Evolutionary conservation across 495 filamentous ascomycete genomes (phyloP).

Genomic region (Jackrogersella minutella): DNA sequence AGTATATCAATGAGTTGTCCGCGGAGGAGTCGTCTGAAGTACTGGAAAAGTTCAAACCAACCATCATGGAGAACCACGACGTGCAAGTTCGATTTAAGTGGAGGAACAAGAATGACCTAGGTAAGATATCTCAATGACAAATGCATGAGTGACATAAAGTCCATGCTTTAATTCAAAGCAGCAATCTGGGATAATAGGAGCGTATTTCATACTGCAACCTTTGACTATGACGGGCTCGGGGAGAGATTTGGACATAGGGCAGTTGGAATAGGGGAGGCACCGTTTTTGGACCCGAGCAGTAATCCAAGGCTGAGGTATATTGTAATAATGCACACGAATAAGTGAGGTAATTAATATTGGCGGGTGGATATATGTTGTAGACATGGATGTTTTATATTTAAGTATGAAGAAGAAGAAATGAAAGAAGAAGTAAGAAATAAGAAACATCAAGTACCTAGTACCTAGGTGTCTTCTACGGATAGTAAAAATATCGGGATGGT

Average conservation of each 20-base stretch:
- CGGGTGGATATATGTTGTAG: not conserved
- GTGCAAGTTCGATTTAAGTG: conserved; percentile 74
- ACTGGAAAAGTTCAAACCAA: conserved; percentile 63
- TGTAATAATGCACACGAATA: conserved; percentile 61
- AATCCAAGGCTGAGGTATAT: conserved; percentile 18
- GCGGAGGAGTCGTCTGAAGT: conserved; percentile 67
- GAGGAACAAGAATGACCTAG: conserved; percentile 67
- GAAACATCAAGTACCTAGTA: no score
- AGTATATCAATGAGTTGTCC: conserved; percentile 70
- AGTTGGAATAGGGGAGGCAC: conserved; percentile 70
- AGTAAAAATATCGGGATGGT: no score
- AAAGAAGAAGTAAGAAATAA: no score
- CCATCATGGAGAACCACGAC: conserved; percentile 78
- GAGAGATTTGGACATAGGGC: conserved; percentile 67
- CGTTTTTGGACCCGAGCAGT: conserved; percentile 64
- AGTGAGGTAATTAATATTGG: no score
- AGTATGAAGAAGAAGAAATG: no score
- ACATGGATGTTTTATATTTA: no score
- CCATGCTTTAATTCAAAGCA: conserved; percentile 39
- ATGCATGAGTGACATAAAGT: not conserved
- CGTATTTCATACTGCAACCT: conserved; percentile 72
- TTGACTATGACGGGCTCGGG: conserved; percentile 66
- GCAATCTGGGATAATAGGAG: conserved; percentile 83
- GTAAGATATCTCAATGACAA: conserved; percentile 22
- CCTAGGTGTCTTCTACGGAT: no score